A percentile compares a stretch with the other conserved stretches of the same genome.
phyloP scores from a whole-genome alignment of 192 early-diverging fungal genomes.

The Kickxella alabastrina region DNA sequence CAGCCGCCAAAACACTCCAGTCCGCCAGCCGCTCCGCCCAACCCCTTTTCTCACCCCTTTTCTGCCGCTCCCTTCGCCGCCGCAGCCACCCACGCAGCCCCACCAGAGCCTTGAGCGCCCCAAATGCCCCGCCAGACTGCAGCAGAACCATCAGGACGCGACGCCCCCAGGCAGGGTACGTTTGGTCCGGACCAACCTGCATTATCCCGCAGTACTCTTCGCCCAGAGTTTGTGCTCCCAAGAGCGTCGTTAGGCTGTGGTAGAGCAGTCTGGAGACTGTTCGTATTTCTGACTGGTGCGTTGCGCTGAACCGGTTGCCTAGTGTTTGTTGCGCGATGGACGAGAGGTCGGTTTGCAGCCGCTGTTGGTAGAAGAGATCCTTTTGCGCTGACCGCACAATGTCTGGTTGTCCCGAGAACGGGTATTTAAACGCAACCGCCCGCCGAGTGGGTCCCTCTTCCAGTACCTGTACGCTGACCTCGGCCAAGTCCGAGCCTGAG shows the following conservation, averaged over 20 bases:
- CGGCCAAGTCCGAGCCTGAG: neutral
- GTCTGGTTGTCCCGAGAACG: constrained; percentile 73
- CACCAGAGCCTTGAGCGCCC: constrained; percentile 4
- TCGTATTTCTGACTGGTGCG: constrained; percentile 63
- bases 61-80: constrained; percentile 4
- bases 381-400: constrained; percentile 89
- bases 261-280: constrained; percentile 65
- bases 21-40: constrained; percentile 5
- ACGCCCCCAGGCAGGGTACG: constrained; percentile 50
- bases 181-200: constrained; percentile 54
- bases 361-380: constrained; percentile 76
- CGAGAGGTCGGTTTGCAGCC: constrained; percentile 60
- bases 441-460: neutral
- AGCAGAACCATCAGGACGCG: constrained; percentile 36
- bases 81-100: constrained; percentile 23
- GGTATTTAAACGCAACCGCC: constrained; percentile 47
- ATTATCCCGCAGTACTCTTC: constrained; percentile 95
- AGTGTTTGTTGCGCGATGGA: constrained; percentile 59
- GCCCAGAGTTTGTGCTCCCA: constrained; percentile 82
- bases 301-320: constrained; percentile 56
- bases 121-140: constrained; percentile 25
- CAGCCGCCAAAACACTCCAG: constrained; percentile 1
- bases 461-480: constrained; percentile 14
- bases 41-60: neutral
- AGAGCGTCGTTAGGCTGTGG: constrained; percentile 65